These are phyloP conservation scores for Spencermartinsiella europaea DNA, from an alignment of 805 yeast species.

Conservation along the genomic window DNA sequence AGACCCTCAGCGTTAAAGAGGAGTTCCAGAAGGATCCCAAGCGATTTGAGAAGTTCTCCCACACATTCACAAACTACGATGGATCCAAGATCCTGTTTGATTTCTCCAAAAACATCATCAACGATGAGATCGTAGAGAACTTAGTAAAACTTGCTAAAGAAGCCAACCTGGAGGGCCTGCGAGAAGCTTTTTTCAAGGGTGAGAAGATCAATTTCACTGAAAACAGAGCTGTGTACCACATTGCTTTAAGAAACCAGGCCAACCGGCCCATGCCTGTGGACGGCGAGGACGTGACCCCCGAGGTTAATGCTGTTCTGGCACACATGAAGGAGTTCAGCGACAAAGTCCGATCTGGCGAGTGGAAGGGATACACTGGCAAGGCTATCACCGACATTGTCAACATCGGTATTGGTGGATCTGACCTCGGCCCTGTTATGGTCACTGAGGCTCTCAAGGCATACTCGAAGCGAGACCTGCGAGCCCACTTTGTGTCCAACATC, in stretches of 20 bases:
- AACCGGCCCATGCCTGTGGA: slow-evolving; percentile 81
- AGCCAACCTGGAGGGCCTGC: slow-evolving; percentile 77
- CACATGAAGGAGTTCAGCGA: slow-evolving; percentile 97
- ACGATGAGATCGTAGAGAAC: slow-evolving; percentile 68
- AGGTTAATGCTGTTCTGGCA: slow-evolving; percentile 82
- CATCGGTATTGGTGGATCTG: slow-evolving; percentile 99
- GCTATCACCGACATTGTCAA: slow-evolving; percentile 89
- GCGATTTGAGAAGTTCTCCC: slow-evolving; percentile 72
- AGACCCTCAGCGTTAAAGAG: slow-evolving; percentile 64
- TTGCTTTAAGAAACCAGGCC: slow-evolving; percentile 91
- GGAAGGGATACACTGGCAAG: slow-evolving; percentile 98
- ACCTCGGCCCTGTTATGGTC: slow-evolving; percentile 98
- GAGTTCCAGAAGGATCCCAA: slow-evolving; percentile 70
- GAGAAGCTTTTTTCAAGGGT: slow-evolving; percentile 91
- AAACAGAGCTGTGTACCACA: slow-evolving; percentile 89
- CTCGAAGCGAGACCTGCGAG: slow-evolving; percentile 61
- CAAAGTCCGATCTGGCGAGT: slow-evolving; percentile 81
- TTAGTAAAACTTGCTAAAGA: slow-evolving; percentile 81
- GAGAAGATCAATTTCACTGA: slow-evolving; percentile 94
- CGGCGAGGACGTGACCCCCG: slow-evolving; percentile 83
- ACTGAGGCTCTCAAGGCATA: slow-evolving; percentile 96
- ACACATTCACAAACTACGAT: slow-evolving; percentile 77
- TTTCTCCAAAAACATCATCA: slow-evolving; percentile 88
- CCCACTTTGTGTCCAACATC: slow-evolving; percentile 94
- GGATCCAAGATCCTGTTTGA: slow-evolving; percentile 88